Conservation (phyloP, 257 asterid species). For the Lantana camara region DNA sequence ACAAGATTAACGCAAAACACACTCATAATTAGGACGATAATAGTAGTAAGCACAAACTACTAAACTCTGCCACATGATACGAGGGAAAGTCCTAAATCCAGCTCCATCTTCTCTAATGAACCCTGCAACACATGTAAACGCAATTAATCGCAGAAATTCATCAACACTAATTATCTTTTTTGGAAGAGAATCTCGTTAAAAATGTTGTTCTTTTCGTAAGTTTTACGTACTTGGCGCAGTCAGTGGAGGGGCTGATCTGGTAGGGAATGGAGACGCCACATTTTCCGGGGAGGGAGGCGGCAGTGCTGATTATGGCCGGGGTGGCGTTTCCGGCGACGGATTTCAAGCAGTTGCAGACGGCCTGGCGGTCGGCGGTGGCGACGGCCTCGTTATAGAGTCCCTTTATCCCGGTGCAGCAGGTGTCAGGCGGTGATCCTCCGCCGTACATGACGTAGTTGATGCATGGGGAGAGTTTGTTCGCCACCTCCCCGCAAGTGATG, state of each 20-base stretch:
- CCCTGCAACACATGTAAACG: constrained; percentile 22
- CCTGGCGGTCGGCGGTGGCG: constrained; percentile 48
- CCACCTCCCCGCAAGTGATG: constrained; percentile 42
- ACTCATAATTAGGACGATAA: too few species aligned
- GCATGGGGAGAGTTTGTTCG: constrained; percentile 40
- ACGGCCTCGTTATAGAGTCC: constrained; percentile 33
- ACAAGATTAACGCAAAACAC: background rate
- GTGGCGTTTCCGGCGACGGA: constrained; percentile 36
- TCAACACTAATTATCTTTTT: too few species aligned
- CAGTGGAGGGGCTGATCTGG: constrained; percentile 50
- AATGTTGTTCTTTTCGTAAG: background rate
- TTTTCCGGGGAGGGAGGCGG: constrained; percentile 45
- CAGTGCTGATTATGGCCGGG: constrained; percentile 27
- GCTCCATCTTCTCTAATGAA: constrained; percentile 27
- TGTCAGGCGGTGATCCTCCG: constrained; percentile 28
- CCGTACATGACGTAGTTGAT: constrained; percentile 37
- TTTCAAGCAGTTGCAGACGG: constrained; percentile 59
- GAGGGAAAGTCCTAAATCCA: constrained; percentile 7
- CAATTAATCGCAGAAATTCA: background rate
- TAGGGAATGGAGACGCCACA: constrained; percentile 60
- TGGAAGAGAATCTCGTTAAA: background rate
- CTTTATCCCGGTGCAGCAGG: constrained; percentile 48
- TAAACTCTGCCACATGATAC: too few species aligned
- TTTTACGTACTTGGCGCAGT: constrained; percentile 45
- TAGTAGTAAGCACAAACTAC: too few species aligned